Percentiles rank a stretch among this genome's conserved stretches.
Conservation (phyloP, 345 rosid genomes). For the Schrenkiella parvula region DNA sequence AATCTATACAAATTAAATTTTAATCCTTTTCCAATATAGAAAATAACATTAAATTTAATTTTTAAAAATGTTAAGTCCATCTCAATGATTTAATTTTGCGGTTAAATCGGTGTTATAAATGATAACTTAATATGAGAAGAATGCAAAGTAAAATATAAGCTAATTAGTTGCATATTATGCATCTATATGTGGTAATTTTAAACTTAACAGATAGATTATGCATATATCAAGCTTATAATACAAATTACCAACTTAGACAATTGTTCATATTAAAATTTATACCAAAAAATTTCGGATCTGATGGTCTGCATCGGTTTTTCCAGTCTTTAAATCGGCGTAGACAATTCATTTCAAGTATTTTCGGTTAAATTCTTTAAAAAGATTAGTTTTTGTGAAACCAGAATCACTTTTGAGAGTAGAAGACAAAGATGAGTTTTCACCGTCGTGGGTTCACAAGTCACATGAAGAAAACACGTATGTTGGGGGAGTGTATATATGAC, state of each 20-base stretch:
- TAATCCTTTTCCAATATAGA: neutral
- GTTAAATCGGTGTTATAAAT: constrained; percentile 2
- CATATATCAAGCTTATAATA: neutral
- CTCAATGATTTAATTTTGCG: constrained; percentile 17
- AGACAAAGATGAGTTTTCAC: constrained; percentile 34
- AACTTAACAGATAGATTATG: neutral
- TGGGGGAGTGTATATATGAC: neutral
- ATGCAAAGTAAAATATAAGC: neutral
- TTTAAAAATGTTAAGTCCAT: constrained; percentile 5
- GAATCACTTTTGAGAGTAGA: constrained; percentile 16
- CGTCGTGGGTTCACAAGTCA: constrained; percentile 27
- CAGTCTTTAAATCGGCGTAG: neutral
- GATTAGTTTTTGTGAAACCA: neutral
- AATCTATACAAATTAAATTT: no score
- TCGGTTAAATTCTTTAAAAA: neutral
- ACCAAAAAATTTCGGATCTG: neutral
- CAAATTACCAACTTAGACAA: neutral
- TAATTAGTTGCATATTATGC: constrained; percentile 17
- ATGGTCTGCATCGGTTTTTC: neutral
- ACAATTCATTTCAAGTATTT: constrained; percentile 18
- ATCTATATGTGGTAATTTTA: constrained; percentile 4
- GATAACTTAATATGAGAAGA: constrained; percentile 2
- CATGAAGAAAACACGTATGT: constrained; percentile 32
- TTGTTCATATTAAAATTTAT: neutral
- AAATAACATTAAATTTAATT: constrained; percentile 7